Evolutionary conservation across 352 stramenopile genomes (phyloP), one percentile per base, ranked within the genome.

Genomic region (Globisporangium iwayamae): DNA sequence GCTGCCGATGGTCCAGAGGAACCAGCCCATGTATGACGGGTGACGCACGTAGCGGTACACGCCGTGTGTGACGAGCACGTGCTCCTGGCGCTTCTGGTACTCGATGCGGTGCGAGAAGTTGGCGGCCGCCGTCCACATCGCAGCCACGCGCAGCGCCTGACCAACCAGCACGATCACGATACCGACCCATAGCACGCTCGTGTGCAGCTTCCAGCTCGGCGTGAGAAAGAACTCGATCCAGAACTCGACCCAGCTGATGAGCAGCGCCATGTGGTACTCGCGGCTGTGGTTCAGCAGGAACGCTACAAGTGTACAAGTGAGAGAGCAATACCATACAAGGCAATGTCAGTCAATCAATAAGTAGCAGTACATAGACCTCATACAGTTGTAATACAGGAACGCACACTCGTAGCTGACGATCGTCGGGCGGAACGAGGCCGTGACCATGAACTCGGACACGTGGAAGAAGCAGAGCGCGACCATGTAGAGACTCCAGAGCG

Each of bases 71-170:
- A 99, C 87, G 39, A 99, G 70, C 52, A 91, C 66, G 68, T 99
- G 96, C 67, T 97, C 93, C 46, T 97, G 83, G 56, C 94, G 89
- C 70, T 97, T 98, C 59, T 86, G 72, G 59, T 90, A 88, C 79
- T 98, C 92, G 72, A 99, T 98, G 34, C 94, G 85, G 69, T 99
- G 96, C 38, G 96, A 98, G 67, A 99, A 99, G 68, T 97, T 98
- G 72, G 85, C 86, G 13, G 89, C 93, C 28, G 91, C 96, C 22
- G 92, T 98, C 63, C 81, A 85, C 93, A 99, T 98, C 10, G 96
- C 94, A 14, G 80, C 77, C 16, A 96, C 83, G 43, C 96, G 90
- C 50, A 97, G 85, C 25, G 73, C 75, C 71, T 98, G 93, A n/a
- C 93, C 89, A 9, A 89, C 13, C 13, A 96, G 28, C 9, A 98